A percentile compares a stretch with the other conserved stretches of the same genome.
phyloP scores from a whole-genome alignment of 306 rosid species.

The Rosa multiflora region DNA sequence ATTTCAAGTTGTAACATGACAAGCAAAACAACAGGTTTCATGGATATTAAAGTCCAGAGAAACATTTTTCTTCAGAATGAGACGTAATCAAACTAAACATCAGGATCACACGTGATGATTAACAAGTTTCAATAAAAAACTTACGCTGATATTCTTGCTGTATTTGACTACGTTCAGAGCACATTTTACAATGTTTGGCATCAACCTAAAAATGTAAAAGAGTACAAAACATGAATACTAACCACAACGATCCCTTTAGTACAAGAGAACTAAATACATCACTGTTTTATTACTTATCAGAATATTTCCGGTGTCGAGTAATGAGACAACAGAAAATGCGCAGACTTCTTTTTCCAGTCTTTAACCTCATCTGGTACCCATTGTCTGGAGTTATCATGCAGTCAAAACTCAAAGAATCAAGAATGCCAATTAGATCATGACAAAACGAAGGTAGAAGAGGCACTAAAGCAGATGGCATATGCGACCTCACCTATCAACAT shows the following conservation, averaged over 20 bases:
- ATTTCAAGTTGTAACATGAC: conserved; percentile 21
- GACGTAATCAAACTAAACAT: not conserved
- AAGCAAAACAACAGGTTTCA: not conserved
- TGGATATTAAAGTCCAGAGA: not conserved
- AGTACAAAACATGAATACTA: conserved; percentile 25
- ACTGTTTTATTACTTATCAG: conserved; percentile 66
- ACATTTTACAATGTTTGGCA: conserved; percentile 71
- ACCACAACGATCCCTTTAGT: conserved; percentile 11
- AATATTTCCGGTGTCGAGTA: conserved; percentile 78
- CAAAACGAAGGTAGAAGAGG: conserved; percentile 60
- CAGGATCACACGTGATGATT: conserved; percentile 1
- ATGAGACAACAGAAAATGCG: conserved; percentile 67
- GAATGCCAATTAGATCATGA: conserved; percentile 58
- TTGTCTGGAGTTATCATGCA: conserved; percentile 34
- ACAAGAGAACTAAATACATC: conserved; percentile 12
- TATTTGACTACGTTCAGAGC: conserved; percentile 58
- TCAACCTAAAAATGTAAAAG: conserved; percentile 63
- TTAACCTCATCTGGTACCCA: conserved; percentile 54
- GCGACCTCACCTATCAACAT: conserved; percentile 65
- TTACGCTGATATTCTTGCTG: conserved; percentile 60
- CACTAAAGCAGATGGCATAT: conserved; percentile 76
- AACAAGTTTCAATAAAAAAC: conserved; percentile 26
- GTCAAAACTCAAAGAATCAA: conserved; percentile 63
- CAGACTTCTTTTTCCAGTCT: conserved; percentile 80
- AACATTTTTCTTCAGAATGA: conserved; percentile 15